Base-by-base conservation (phyloP, 78 protist species). In the Salpingoeca rosetta region DNA sequence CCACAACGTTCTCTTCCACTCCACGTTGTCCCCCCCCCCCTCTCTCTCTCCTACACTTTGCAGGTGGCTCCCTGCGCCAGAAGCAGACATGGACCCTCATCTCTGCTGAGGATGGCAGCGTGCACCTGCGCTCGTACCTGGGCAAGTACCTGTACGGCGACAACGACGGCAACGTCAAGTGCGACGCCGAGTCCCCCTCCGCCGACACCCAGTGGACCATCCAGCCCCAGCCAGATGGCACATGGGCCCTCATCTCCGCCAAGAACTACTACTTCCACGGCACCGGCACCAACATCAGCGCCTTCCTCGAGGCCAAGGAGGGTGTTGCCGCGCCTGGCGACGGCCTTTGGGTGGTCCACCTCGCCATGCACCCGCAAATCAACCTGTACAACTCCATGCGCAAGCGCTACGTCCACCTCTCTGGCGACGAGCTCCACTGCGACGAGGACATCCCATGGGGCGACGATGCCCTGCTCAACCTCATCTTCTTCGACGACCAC, bases 291-390 rank as follows among this genome's bases (percentile, higher is more conserved):
- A 44, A 43, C 27, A 65, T 80, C 28, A 12, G 37, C 41, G 57
- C 75, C 39, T 80, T 80, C 35, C 74, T 26, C 83, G n/a, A n/a
- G n/a, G n/a, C n/a, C n/a, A n/a, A n/a, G n/a, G 44, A 73, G 26
- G 73, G 24, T 31, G 24, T n/a, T 44, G 83, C 40, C 40, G 83
- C 28, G 74, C 2, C 83, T 0, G 83, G 35, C 38, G 40, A 44
- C 17, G 65, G 65, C 65, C 65, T 7, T 39, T 80, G 83, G 83
- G 17, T 44, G 74, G 26, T 80, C 83, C 83, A 80, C 83, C 83
- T 80, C 41, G 83, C 83, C n/a, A 80, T 80, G 83, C 83, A 80
- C 73, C 83, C 83, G 26, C 83, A 80, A 73, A 44, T 80, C 73
- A 11, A 1, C 40, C 35, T 80, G 42, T 24, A n/a, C 75, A 80